These are phyloP conservation scores for Rhodotorula kratochvilovae DNA, from an alignment of 768 basidiomycete genomes.

Conservation along the genomic window DNA sequence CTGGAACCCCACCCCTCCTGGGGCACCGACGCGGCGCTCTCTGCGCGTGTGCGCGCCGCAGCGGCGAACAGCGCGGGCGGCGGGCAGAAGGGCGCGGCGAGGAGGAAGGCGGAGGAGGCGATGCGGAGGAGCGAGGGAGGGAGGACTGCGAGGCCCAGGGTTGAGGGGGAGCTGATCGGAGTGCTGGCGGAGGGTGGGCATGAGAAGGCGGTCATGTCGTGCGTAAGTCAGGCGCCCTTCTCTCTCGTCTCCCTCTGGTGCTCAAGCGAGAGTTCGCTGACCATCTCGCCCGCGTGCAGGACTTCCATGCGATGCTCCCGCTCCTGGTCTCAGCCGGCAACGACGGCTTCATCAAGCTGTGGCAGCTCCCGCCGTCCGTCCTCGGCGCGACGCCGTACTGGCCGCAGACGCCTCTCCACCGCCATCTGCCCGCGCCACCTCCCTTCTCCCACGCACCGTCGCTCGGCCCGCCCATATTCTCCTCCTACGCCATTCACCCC, in stretches of 20 bases:
- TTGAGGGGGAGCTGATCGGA: constrained; percentile 18
- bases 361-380: constrained; percentile 1
- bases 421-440: neutral
- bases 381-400: constrained; percentile 7
- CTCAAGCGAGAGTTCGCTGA: neutral
- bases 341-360: constrained; percentile 18
- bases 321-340: constrained; percentile 10
- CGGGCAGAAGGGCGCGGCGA: neutral
- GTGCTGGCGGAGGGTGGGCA: constrained; percentile 6
- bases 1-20: constrained; percentile 1
- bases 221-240: constrained; percentile 1
- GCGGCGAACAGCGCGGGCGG: neutral
- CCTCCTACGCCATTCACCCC: constrained; percentile 12
- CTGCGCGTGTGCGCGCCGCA: too few species aligned
- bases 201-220: neutral
- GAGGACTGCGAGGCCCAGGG: neutral
- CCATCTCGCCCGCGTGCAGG: neutral
- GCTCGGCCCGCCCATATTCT: constrained; percentile 12
- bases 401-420: neutral
- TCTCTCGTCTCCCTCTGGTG: too few species aligned
- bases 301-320: constrained; percentile 9
- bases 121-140: neutral
- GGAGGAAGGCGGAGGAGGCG: neutral
- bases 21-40: constrained; percentile 4
- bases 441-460: neutral